Percentiles rank a stretch among this genome's conserved stretches.
Evolutionary conservation across 441 rosid species (phyloP).

Genomic region (Euphorbia schlechtendalii): DNA sequence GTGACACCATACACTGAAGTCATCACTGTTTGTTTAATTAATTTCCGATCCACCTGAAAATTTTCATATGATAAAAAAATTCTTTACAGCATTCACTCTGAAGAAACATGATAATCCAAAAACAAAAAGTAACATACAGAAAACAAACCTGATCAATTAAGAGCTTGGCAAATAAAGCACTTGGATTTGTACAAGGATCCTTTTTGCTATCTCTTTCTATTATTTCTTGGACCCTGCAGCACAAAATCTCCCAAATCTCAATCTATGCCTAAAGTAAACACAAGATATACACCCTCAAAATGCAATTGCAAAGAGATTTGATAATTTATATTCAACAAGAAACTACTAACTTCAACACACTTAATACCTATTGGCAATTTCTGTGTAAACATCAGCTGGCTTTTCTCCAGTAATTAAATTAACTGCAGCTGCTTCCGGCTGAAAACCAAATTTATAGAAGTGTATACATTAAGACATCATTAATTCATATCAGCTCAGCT

Average conservation of each 20-base stretch:
- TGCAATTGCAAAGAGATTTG: background rate
- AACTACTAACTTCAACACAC: background rate
- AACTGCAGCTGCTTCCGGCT: conserved; percentile 96
- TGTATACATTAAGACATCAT: conserved; percentile 19
- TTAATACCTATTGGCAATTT: conserved; percentile 78
- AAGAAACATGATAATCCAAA: conserved; percentile 8
- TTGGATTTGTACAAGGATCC: conserved; percentile 67
- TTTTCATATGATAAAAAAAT: conserved; percentile 17
- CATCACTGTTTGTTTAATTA: conserved; percentile 97
- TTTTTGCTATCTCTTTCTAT: conserved; percentile 70
- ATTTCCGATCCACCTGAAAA: conserved; percentile 85
- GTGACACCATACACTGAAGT: conserved; percentile 99
- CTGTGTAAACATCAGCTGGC: conserved; percentile 95
- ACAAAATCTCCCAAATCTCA: conserved; percentile 22
- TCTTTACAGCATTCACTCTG: background rate
- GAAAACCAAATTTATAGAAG: conserved; percentile 25
- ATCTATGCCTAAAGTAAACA: background rate
- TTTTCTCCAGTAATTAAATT: conserved; percentile 75
- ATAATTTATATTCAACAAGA: background rate
- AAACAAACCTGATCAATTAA: conserved; percentile 70
- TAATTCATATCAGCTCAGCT: conserved; percentile 14
- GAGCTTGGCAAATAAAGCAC: conserved; percentile 70
- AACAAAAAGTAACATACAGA: conserved; percentile 13
- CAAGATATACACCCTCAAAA: background rate
- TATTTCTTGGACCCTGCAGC: conserved; percentile 73